Evolutionary conservation across 2,329 filamentous ascomycete species (phyloP).

Genomic region (Sporothrix variecibatus): DNA sequence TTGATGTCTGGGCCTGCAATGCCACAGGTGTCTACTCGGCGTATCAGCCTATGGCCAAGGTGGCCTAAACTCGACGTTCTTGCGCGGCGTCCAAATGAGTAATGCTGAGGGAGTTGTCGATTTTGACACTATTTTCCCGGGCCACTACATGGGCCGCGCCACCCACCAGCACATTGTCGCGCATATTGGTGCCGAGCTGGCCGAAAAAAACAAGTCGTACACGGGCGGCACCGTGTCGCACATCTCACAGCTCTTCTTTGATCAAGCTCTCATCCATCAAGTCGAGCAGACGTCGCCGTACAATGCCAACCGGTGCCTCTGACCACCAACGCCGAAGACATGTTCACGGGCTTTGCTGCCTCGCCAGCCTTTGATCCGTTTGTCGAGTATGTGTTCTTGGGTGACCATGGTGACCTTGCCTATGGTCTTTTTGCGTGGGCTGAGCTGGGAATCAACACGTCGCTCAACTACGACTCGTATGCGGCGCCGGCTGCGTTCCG

Average conservation of each 20-base stretch:
- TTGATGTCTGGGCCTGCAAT: constrained; percentile 56
- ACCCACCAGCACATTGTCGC: constrained; percentile 43
- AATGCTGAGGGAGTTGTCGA: constrained; percentile 45
- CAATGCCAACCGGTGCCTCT: constrained; percentile 43
- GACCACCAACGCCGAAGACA: constrained; percentile 50
- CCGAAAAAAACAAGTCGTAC: constrained; percentile 43
- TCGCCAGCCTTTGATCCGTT: constrained; percentile 45
- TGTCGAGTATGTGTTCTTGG: constrained; percentile 57
- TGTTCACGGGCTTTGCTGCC: constrained; percentile 47
- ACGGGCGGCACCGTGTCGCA: constrained; percentile 51
- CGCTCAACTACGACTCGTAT: constrained; percentile 24
- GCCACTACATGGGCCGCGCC: constrained; percentile 47
- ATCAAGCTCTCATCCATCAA: constrained; percentile 53
- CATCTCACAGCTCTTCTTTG: constrained; percentile 63
- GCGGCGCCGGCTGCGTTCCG: constrained; percentile 24
- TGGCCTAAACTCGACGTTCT: constrained; percentile 44
- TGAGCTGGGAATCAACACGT: constrained; percentile 49
- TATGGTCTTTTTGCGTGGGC: constrained; percentile 57
- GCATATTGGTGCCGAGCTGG: constrained; percentile 39
- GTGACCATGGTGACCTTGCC: constrained; percentile 44
- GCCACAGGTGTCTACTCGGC: constrained; percentile 45
- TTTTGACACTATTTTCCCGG: constrained; percentile 48
- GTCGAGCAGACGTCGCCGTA: constrained; percentile 54
- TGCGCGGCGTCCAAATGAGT: constrained; percentile 48
- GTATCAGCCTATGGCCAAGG: constrained; percentile 31